Evolutionary conservation across 345 rosid species (phyloP).

Genomic region (Populus tremula): DNA sequence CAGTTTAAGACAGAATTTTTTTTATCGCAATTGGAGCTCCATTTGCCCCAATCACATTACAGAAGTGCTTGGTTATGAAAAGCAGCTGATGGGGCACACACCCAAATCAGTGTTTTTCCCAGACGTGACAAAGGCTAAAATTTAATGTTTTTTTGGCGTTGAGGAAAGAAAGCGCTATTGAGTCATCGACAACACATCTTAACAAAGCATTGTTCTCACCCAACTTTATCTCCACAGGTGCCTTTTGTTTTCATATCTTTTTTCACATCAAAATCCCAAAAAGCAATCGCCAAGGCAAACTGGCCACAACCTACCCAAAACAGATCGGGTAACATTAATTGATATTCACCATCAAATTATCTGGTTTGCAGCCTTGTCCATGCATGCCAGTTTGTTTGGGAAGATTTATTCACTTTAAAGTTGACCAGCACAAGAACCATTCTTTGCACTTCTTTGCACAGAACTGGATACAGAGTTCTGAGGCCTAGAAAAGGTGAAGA

Average conservation of each 20-base stretch:
- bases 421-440: background rate
- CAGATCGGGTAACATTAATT: background rate
- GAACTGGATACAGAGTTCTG: background rate
- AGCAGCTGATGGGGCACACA: background rate
- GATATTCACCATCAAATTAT: background rate
- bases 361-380: background rate
- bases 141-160: background rate
- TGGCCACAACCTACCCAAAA: background rate
- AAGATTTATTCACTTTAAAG: too few relatives aligned
- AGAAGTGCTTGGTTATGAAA: background rate
- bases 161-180: background rate
- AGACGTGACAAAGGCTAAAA: background rate
- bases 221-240: background rate
- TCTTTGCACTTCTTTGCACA: background rate
- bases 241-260: background rate
- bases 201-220: background rate
- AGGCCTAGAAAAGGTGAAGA: background rate
- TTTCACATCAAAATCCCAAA: background rate
- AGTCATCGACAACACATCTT: background rate
- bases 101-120: background rate
- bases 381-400: too few relatives aligned
- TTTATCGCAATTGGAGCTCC: background rate
- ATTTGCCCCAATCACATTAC: background rate
- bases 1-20: background rate
- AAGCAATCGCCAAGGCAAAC: background rate